Conservation (phyloP, 192 early-diverging fungal species). For the Backusella tarrabulga region DNA sequence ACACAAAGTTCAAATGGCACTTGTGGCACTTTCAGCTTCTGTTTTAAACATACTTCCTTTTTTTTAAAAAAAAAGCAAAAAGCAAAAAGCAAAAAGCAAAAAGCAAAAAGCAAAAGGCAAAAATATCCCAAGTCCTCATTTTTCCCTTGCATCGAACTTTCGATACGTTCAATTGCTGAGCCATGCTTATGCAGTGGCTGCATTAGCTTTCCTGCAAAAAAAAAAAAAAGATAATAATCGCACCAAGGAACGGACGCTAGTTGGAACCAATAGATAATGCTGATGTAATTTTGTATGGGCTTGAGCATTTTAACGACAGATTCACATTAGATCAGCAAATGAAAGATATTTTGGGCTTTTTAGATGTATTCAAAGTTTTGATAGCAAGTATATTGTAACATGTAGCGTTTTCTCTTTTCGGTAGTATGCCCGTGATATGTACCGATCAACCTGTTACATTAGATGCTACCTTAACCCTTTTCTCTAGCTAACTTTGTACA, state of each 20-base stretch:
- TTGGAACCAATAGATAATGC: neutral
- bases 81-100: too few relatives aligned
- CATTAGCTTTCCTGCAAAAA: neutral
- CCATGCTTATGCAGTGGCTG: neutral
- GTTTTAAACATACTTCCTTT: neutral
- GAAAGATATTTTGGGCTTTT: too few relatives aligned
- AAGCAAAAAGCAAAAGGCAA: too few relatives aligned
- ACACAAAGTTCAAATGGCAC: neutral
- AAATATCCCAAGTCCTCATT: neutral
- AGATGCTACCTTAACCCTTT: neutral
- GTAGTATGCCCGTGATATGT: neutral
- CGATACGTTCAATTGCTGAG: neutral
- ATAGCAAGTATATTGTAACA: neutral
- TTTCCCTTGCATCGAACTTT: neutral
- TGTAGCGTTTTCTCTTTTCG: neutral
- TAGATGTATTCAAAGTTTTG: neutral
- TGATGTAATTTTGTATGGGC: neutral
- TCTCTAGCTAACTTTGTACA: neutral
- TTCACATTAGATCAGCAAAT: too few relatives aligned
- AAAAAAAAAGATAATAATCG: neutral
- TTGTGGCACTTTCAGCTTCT: neutral
- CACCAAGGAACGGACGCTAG: neutral
- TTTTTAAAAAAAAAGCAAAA: neutral
- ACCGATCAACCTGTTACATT: neutral
- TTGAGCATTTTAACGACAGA: neutral